Conservation (phyloP, 495 filamentous ascomycete genomes). For the Pyrenula massariospora region DNA sequence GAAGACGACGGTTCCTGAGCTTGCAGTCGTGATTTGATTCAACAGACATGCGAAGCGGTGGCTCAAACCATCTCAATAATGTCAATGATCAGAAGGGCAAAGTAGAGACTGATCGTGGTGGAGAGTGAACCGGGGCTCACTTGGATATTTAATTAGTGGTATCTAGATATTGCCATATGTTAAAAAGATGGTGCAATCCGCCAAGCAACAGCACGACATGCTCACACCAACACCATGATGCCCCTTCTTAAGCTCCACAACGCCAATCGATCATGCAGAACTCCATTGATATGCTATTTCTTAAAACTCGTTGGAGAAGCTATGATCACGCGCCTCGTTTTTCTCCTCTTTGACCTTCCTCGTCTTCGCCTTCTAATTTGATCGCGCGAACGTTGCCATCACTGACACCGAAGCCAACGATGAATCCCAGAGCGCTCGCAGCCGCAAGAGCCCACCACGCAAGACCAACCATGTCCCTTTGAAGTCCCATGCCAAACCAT, state of each 20-base stretch:
- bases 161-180: neutral
- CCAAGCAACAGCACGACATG: neutral
- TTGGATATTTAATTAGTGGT: too few relatives aligned
- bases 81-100: too few relatives aligned
- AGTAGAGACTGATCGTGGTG: too few relatives aligned
- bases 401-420: slow-evolving; percentile 54
- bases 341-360: neutral
- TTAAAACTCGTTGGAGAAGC: neutral
- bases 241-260: neutral
- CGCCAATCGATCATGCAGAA: neutral
- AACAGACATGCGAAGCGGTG: too few relatives aligned
- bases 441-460: slow-evolving; percentile 64
- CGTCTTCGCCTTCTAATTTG: neutral
- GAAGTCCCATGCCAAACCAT: slow-evolving; percentile 59
- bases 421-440: slow-evolving; percentile 47
- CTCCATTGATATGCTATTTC: neutral
- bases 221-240: neutral
- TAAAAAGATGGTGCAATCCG: neutral
- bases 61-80: too few relatives aligned
- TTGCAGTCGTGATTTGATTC: too few relatives aligned
- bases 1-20: too few relatives aligned
- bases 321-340: neutral
- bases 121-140: too few relatives aligned
- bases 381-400: slow-evolving; percentile 34
- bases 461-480: slow-evolving; percentile 58